Evolutionary conservation across 495 filamentous ascomycete genomes (phyloP), one percentile per base, ranked within the genome.

Genomic region (Evernia prunastri): DNA sequence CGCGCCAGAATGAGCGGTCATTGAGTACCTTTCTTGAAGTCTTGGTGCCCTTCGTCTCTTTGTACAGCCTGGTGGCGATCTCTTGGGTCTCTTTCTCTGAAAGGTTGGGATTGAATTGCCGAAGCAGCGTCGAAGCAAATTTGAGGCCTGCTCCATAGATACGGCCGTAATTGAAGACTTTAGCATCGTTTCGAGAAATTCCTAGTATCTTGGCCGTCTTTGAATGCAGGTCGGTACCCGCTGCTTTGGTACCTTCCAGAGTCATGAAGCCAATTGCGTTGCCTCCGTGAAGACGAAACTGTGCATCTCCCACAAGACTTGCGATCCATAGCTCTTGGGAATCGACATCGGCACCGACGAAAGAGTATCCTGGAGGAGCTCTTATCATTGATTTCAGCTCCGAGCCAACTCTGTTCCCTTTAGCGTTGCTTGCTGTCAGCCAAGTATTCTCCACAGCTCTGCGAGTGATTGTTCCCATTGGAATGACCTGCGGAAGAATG

Each of bases 271-370:
- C 94, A 60, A 97, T 88, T 7, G 94, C 95, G 68, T 96, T 96
- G 56, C 94, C 95, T 63, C 94, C 94, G 67, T 99, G 94, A 4
- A 97, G 77, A 67, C 88, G 86, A 74, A 99, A 97, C 60, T 92
- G 89, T 17, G 94, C 88, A 75, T 99, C 94, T 27, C 94, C 94
- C 37, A 99, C 85, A 7, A 99, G 82, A 74, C 89, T 93, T 10
- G 94, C 94, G 69, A 99, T 99, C 94, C 94, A 99, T 37, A 99
- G 81, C 75, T 99, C 94, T 73, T 99, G 88, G n/a, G 92, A 97
- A 70, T 99, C 94, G 10, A 99, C 94, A 74, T 99, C 94, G 6
- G 95, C 94, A 39, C 94, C 94, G 58, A 99, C 94, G 74, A 99
- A 96, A 59, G 81, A 86, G 67, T 97, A 91, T 37, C 94, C 94